Base-by-base conservation (phyloP, 108 stramenopile genomes). In the Epipyxis sp. region DNA sequence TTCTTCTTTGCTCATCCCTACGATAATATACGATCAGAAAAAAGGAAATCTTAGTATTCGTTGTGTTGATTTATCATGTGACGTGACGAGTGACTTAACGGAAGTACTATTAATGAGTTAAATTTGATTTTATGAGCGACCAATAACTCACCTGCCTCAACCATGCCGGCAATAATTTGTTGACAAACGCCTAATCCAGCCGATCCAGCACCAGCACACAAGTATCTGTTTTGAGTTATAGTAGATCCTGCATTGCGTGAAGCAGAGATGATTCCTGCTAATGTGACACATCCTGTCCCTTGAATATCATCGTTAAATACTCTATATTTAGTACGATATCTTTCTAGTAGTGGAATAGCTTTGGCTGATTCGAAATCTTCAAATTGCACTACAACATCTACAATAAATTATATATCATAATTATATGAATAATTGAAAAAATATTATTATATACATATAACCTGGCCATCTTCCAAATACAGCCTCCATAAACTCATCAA, bases 301-400 rank as follows among this genome's bases (percentile, higher is more conserved):
- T 99, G 98, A 76, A 99, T 99, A 79, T 99, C 98, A 83, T 99
- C 98, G 85, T 99, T 99, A 87, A 99, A 99, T 83, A 93, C 95
- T 30, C 95, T 79, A 58, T 90, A 89, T 30, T 89, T 76, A 59
- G 94, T 67, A 39, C 95, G 90, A 88, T 95, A 97, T 40, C 90
- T 87, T 65, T 97, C 91, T 77, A 99, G 87, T 37, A 99, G 88
- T 30, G 78, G 87, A 42, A 86, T 81, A 34, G 91, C 91, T 71
- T 88, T 89, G 67, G 71, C 50, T 59, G 88, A 89, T n/a, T 82
- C 88, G 76, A 98, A 99, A 90, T 99, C 98, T 86, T 99, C 98
- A 89, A 99, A 99, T 82, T 99, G 95, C 61, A 65, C 61, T 6
- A 65, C 61, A 37, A 65, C 61, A 37, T 37, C 25, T n/a, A n/a